Base-by-base conservation (phyloP, 345 rosid species). In the Passiflora organensis region DNA sequence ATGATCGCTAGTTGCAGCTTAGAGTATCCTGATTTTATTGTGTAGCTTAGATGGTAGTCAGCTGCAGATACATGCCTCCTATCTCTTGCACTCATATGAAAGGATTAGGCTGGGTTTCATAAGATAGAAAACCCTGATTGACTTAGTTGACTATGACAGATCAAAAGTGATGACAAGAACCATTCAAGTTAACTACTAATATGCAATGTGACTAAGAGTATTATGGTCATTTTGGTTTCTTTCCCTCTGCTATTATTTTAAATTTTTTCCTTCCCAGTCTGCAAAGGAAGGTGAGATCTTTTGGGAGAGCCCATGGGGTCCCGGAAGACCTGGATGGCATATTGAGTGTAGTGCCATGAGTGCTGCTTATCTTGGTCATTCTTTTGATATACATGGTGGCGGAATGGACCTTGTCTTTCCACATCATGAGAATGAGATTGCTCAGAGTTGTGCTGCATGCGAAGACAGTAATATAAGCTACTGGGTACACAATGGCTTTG, bases 331-430 rank as follows among this genome's bases (percentile, higher is more conserved):
- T 23, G 98, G 95, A 63, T 91, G 98, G 95, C 96, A 91, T 70
- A 91, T 91, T 23, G 96, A 91, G 70, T 88, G 96, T 67, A 91
- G 98, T 66, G 95, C 95, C 19, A 88, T 88, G 96, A 86, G 95
- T 55, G 86, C 98, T 13, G 71, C 91, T 64, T 91, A 91, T 82
- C 81, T 91, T 37, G 94, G 96, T 56, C 65, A 77, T 61, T 60
- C 84, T 51, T 91, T 91, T 69, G 98, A 91, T 72, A 82, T 91
- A 58, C 98, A 88, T 64, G 95, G 98, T 68, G 99, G 96, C 48
- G 99, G 99, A 45, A 84, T 88, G 99, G 99, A 88, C 76, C 96
- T 84, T 56, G 86, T 88, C n/a, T 93, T 88, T 77, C 96, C 95
- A 44, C 99, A 93, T 77, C 99, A 93, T 49, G 99, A 93, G 75